Percentiles rank a stretch among this genome's conserved stretches.
These are phyloP conservation scores for Polygonum maritimum DNA, from an alignment of 148 eudicot genomes.

Conservation along the genomic window DNA sequence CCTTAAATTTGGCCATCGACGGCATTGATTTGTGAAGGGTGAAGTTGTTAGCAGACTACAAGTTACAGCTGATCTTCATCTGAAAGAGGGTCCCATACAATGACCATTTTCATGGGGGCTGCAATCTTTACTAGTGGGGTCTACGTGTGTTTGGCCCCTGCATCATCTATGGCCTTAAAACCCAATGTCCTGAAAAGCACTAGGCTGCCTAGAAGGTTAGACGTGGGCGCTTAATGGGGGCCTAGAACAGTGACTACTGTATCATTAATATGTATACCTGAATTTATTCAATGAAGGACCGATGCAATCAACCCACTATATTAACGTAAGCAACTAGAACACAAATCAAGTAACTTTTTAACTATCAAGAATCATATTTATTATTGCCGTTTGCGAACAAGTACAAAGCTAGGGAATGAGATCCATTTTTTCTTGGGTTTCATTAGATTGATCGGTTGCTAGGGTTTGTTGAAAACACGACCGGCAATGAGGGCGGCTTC, in stretches of 20 bases:
- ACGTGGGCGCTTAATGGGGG: no score
- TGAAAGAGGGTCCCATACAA: neutral
- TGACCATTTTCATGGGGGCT: neutral
- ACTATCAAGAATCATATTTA: neutral
- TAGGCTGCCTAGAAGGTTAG: no score
- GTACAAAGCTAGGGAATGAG: neutral
- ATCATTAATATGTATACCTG: no score
- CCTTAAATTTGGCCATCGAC: neutral
- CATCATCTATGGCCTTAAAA: neutral
- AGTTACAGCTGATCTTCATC: neutral
- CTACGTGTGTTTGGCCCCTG: no score
- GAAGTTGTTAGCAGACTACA: neutral
- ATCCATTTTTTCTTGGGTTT: neutral
- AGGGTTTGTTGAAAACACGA: slow-evolving; percentile 36
- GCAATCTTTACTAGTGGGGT: no score
- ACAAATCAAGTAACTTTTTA: neutral
- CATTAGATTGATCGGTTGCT: neutral
- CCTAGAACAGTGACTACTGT: no score
- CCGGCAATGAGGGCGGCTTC: slow-evolving; percentile 61
- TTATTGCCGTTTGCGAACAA: slow-evolving; percentile 1
- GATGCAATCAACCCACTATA: neutral
- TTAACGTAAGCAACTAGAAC: neutral
- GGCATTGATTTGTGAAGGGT: neutral
- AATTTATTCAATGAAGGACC: neutral
- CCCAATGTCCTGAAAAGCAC: no score